Evolutionary conservation across 164 flowering plant species (phyloP).

Genomic region (Umbellularia californica): DNA sequence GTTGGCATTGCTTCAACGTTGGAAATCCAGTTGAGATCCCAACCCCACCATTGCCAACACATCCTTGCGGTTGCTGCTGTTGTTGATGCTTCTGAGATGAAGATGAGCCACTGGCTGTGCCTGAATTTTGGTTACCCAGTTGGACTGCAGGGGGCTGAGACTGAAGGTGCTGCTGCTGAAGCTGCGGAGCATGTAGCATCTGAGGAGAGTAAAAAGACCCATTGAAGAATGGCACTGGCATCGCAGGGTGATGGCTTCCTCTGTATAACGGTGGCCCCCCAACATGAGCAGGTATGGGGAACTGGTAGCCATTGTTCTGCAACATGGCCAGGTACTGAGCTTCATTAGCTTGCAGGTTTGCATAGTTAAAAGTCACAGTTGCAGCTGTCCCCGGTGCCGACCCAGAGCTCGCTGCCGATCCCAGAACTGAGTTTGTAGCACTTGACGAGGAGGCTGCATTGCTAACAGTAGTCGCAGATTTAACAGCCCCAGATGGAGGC

Average conservation of each 20-base stretch:
- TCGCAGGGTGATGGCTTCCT: constrained; percentile 55
- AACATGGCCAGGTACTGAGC: constrained; percentile 81
- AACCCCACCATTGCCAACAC: constrained; percentile 31
- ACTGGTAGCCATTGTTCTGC: constrained; percentile 70
- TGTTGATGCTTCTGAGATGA: constrained; percentile 82
- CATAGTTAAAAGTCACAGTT: constrained; percentile 74
- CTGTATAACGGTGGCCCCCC: constrained; percentile 70
- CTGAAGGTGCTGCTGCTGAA: constrained; percentile 35
- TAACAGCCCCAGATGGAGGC: constrained; percentile 39
- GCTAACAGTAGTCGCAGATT: constrained; percentile 31
- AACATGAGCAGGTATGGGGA: constrained; percentile 70
- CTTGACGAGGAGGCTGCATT: constrained; percentile 26
- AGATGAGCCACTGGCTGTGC: constrained; percentile 67
- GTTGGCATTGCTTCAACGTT: constrained; percentile 39
- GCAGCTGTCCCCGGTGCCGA: constrained; percentile 20
- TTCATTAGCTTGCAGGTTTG: constrained; percentile 60
- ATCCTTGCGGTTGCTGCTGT: constrained; percentile 29
- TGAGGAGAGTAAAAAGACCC: constrained; percentile 86
- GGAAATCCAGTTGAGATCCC: constrained; percentile 47
- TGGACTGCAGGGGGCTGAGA: constrained; percentile 39
- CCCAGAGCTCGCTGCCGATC: constrained; percentile 26
- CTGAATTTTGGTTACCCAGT: constrained; percentile 52
- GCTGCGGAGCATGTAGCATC: constrained; percentile 82
- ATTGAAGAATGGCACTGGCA: constrained; percentile 80
- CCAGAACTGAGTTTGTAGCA: constrained; percentile 34